Conservation (phyloP, 2,329 filamentous ascomycete species). For the Diaporthe humulicola region DNA sequence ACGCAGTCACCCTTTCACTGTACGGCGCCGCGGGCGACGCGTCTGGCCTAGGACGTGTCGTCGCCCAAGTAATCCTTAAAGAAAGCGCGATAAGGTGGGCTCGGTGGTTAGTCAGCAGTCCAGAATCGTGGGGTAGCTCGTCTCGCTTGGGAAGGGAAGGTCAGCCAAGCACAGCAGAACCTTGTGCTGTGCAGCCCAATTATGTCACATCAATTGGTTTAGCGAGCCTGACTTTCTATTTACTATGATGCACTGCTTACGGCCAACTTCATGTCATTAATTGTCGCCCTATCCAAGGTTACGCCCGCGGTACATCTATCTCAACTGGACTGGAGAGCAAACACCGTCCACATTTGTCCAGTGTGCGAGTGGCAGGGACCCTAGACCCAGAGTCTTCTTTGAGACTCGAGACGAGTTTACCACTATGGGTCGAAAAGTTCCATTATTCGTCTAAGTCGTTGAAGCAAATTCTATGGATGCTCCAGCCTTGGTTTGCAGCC, state of each 20-base stretch:
- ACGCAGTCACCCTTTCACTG: slow-evolving; percentile 12
- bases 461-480: slow-evolving; percentile 32
- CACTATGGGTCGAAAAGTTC: slow-evolving; percentile 2
- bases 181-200: not conserved
- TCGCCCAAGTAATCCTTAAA: slow-evolving; percentile 3
- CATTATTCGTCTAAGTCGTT: slow-evolving; percentile 37
- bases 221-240: not conserved
- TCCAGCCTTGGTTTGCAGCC: slow-evolving; percentile 27
- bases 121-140: slow-evolving; percentile 4
- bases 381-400: not conserved
- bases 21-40: slow-evolving; percentile 14
- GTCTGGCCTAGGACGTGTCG: slow-evolving; percentile 32
- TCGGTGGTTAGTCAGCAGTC: slow-evolving; percentile 12
- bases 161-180: not conserved
- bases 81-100: not conserved
- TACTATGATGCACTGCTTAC: not conserved
- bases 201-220: not conserved
- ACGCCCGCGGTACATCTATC: not conserved
- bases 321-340: too few relatives aligned
- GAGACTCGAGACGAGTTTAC: not conserved
- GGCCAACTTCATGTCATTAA: not conserved
- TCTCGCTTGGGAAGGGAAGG: not conserved
- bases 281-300: not conserved
- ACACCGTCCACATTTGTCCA: too few relatives aligned
- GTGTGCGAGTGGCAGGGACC: not conserved